Percentiles rank a stretch among this genome's conserved stretches.
Evolutionary conservation across 83 land plant genomes (phyloP).

Genomic region (Diphasiastrum complanatum): DNA sequence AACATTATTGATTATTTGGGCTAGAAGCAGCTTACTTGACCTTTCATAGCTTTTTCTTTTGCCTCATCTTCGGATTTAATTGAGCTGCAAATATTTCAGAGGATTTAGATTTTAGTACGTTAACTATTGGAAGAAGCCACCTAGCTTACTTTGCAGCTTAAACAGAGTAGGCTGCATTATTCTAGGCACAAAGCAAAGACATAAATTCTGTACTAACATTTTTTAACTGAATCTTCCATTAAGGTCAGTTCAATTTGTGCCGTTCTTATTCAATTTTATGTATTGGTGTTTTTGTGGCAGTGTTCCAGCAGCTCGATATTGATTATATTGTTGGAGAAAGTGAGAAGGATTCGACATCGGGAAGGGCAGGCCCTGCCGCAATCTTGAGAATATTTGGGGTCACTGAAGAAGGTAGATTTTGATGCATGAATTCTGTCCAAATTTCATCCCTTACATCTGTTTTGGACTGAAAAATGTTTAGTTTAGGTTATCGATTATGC

Average conservation of each 20-base stretch:
- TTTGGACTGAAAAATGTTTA: no score
- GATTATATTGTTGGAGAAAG: conserved; percentile 87
- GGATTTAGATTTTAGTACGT: not conserved
- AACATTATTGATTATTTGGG: no score
- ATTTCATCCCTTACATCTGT: no score
- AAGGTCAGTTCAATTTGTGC: not conserved
- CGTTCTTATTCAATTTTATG: no score
- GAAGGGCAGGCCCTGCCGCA: conserved; percentile 74
- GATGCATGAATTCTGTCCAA: no score
- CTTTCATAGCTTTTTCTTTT: not conserved
- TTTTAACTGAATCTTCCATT: not conserved
- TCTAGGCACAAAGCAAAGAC: not conserved
- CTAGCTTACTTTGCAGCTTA: not conserved
- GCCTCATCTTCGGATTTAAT: not conserved
- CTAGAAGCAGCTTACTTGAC: not conserved
- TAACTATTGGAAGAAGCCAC: no score
- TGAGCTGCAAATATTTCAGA: not conserved
- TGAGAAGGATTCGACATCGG: conserved; percentile 50
- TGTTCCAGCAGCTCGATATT: conserved; percentile 94
- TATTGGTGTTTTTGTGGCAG: conserved; percentile 42
- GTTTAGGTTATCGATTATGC: no score
- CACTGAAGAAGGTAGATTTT: conserved; percentile 80
- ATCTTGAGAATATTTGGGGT: conserved; percentile 89
- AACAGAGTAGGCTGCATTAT: not conserved
- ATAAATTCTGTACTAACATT: not conserved